Conservation (phyloP, 805 yeast species). For the Gaillardinia entomophila region DNA sequence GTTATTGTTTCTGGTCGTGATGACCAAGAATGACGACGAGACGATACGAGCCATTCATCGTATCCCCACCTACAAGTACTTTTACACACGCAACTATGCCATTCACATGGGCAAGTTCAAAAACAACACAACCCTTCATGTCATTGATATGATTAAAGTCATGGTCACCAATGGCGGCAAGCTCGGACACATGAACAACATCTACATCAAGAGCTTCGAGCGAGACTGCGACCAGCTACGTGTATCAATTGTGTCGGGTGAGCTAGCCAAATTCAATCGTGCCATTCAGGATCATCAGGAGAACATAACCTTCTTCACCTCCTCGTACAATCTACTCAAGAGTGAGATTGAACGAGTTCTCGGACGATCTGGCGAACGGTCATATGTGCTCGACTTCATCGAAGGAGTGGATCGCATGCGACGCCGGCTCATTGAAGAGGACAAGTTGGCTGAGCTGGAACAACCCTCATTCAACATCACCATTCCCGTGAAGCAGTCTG, state of each 20-base stretch:
- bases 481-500: slow-evolving; percentile 26
- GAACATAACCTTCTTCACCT: slow-evolving; percentile 43
- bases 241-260: slow-evolving; percentile 34
- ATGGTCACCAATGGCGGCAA: slow-evolving; percentile 32
- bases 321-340: slow-evolving; percentile 44
- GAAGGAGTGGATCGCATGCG: slow-evolving; percentile 70
- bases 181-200: slow-evolving; percentile 22
- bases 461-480: slow-evolving; percentile 35
- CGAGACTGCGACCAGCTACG: slow-evolving; percentile 30
- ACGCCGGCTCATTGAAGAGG: slow-evolving; percentile 52
- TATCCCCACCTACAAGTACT: slow-evolving; percentile 22
- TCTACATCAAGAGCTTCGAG: slow-evolving; percentile 27
- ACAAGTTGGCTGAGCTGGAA: slow-evolving; percentile 41
- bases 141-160: slow-evolving; percentile 25
- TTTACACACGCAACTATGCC: slow-evolving; percentile 20
- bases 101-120: slow-evolving; percentile 12
- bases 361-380: slow-evolving; percentile 3
- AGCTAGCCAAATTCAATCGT: slow-evolving; percentile 45
- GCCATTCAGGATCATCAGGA: slow-evolving; percentile 63
- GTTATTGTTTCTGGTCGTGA: slow-evolving; percentile 23
- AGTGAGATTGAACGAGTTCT: slow-evolving; percentile 35
- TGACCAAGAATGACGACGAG: slow-evolving; percentile 34
- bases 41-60: slow-evolving; percentile 20
- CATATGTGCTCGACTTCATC: slow-evolving; percentile 56
- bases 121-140: slow-evolving; percentile 7